Conservation (phyloP, 805 yeast species). For the Cyberlindnera mrakii region DNA sequence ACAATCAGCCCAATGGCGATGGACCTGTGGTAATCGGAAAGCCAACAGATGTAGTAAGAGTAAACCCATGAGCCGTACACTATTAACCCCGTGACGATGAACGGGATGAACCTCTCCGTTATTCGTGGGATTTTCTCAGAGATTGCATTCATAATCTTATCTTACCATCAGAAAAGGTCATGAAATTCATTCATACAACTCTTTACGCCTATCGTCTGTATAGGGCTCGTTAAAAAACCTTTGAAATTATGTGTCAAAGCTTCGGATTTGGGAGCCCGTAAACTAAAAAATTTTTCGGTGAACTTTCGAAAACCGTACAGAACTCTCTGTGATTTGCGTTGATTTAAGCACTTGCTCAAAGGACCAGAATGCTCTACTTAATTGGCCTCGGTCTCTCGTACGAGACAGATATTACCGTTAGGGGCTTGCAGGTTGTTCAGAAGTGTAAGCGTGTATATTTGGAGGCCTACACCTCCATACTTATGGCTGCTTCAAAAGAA, state of each 20-base stretch:
- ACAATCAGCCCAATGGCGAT: slow-evolving; percentile 26
- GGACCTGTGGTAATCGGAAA: slow-evolving; percentile 15
- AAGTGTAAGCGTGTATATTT: slow-evolving; percentile 85
- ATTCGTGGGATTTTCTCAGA: background rate
- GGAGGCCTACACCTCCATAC: slow-evolving; percentile 91
- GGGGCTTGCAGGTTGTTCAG: slow-evolving; percentile 82
- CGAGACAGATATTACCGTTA: slow-evolving; percentile 85
- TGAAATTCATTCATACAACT: too few relatives aligned
- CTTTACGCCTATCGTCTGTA: too few relatives aligned
- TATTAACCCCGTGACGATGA: slow-evolving; percentile 4
- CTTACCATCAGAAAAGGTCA: too few relatives aligned
- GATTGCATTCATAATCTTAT: too few relatives aligned
- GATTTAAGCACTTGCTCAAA: too few relatives aligned
- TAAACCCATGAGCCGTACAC: slow-evolving; percentile 20
- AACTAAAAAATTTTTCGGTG: too few relatives aligned
- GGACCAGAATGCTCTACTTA: slow-evolving; percentile 65
- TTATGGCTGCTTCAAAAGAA: slow-evolving; percentile 83
- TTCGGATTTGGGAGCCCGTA: too few relatives aligned
- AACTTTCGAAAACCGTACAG: too few relatives aligned
- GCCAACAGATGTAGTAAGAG: slow-evolving; percentile 25
- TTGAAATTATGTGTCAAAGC: too few relatives aligned
- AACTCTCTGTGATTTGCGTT: too few relatives aligned
- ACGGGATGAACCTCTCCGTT: slow-evolving; percentile 1
- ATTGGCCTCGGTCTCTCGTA: slow-evolving; percentile 90
- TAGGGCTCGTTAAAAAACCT: too few relatives aligned